A percentile compares a stretch with the other conserved stretches of the same genome.
Evolutionary conservation across 257 asterid genomes (phyloP).

Genomic region (Salvia rosmarinus): DNA sequence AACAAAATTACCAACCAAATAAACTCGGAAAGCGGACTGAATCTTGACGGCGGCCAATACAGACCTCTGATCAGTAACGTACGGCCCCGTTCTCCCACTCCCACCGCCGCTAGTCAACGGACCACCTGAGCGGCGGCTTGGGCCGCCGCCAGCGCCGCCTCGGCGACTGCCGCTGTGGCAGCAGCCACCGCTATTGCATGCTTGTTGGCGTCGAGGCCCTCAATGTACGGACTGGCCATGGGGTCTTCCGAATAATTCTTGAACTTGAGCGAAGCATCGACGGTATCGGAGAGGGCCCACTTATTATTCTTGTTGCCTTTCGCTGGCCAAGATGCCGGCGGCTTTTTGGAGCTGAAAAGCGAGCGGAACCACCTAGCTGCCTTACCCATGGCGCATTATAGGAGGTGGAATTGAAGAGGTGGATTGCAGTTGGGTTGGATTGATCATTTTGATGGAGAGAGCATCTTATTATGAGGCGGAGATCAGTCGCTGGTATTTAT

Average conservation of each 20-base stretch:
- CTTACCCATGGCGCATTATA: slow-evolving; percentile 73
- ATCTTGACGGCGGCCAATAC: slow-evolving; percentile 74
- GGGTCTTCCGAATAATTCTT: slow-evolving; percentile 40
- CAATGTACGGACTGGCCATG: slow-evolving; percentile 45
- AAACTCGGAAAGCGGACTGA: slow-evolving; percentile 94
- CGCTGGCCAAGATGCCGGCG: slow-evolving; percentile 38
- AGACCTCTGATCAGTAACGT: slow-evolving; percentile 49
- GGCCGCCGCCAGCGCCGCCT: slow-evolving; percentile 98
- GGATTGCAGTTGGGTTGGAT: slow-evolving; percentile 10
- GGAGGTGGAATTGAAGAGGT: neutral
- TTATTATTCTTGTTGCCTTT: slow-evolving; percentile 35
- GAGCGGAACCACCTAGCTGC: slow-evolving; percentile 73
- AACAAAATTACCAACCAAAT: slow-evolving; percentile 61
- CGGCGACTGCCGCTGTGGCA: slow-evolving; percentile 97
- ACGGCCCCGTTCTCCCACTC: slow-evolving; percentile 39
- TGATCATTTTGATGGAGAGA: slow-evolving; percentile 36
- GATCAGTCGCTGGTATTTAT: slow-evolving; percentile 23
- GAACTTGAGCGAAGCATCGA: slow-evolving; percentile 21
- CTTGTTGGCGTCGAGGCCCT: slow-evolving; percentile 67
- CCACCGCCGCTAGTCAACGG: slow-evolving; percentile 71
- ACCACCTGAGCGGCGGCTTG: slow-evolving; percentile 97
- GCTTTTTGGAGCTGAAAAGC: slow-evolving; percentile 54
- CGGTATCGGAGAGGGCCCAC: slow-evolving; percentile 39
- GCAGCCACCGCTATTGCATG: slow-evolving; percentile 99
- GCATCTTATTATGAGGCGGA: slow-evolving; percentile 28